Evolutionary conservation across 306 rosid genomes (phyloP).

Genomic region (Prosopis cineraria): DNA sequence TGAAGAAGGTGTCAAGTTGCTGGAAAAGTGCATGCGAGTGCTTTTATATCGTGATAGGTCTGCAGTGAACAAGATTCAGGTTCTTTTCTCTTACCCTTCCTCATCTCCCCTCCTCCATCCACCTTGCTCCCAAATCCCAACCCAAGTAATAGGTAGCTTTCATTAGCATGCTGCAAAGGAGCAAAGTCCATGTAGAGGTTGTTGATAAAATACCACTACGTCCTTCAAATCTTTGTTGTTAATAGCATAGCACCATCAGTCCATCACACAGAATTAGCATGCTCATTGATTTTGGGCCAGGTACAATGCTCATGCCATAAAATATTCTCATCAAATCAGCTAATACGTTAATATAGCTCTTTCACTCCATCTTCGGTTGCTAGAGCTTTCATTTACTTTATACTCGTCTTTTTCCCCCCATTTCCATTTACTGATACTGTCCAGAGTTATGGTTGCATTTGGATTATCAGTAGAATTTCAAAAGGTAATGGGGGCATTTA

Average conservation of each 20-base stretch:
- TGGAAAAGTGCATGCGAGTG: constrained; percentile 98
- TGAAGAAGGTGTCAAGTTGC: constrained; percentile 87
- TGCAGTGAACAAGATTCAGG: constrained; percentile 87
- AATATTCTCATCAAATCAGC: neutral
- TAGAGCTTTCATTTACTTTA: neutral
- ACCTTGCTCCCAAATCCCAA: neutral
- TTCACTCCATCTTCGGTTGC: neutral
- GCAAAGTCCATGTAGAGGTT: constrained; percentile 5
- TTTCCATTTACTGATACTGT: neutral
- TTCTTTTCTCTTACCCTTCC: constrained; percentile 38
- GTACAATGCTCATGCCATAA: neutral
- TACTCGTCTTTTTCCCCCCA: neutral
- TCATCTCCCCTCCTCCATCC: neutral
- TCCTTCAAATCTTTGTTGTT: constrained; percentile 2
- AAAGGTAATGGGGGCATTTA: neutral
- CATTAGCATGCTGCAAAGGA: constrained; percentile 17
- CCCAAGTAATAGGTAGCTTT: neutral
- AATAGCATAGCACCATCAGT: neutral
- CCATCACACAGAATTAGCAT: neutral
- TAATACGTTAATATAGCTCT: neutral
- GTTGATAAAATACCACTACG: neutral
- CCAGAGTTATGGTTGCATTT: constrained; percentile 4
- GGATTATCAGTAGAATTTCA: constrained; percentile 9
- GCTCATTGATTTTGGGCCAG: neutral
- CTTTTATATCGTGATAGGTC: constrained; percentile 95